Evolutionary conservation across 352 stramenopile species (phyloP), one percentile per base, ranked within the genome.

Genomic region (Pythium scleroteichum): DNA sequence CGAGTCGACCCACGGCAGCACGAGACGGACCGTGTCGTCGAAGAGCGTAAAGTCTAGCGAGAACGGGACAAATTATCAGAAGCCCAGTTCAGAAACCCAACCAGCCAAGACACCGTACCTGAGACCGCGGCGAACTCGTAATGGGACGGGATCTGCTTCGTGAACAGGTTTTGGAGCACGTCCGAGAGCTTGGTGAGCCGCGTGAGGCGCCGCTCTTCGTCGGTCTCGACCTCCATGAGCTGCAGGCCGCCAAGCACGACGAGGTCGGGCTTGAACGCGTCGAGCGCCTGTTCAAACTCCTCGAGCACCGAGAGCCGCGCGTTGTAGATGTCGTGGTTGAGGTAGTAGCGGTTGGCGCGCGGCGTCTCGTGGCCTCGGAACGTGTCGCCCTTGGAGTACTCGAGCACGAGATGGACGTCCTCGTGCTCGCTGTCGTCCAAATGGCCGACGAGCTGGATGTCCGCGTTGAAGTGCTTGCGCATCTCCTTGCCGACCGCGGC

Each of bases 301-400:
- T 94, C 85, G 9, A 94, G 56, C 27, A 92, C 85, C 14, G 85
- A 92, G 40, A 94, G 55, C 7, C 74, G 78, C 13, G 85, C 82
- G 51, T 94, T 94, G 69, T 94, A 83, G 29, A 92, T 86, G 56
- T 94, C 85, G 64, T 94, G 85, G 67, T 94, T 94, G 17, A 94
- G 72, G 52, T 94, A 94, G 57, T 94, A 94, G 12, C 85, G 69
- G 61, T 94, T 94, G 38, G 85, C 85, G 35, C 85, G 82, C 14
- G 82, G 82, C 5, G 85, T 88, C 27, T 59, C 66, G 55, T 90
- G 70, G 49, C 73, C 76, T 38, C 77, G 71, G 52, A 92, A 91
- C 19, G 49, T 50, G 46, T 94, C 82, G 19, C 78, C 79, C 29
- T 79, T 87, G 53, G 68, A 35, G 64, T 94, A 94, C 62, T 94